Conservation (phyloP, 1,284 basidiomycete genomes). For the Cryptococcus floricola region DNA sequence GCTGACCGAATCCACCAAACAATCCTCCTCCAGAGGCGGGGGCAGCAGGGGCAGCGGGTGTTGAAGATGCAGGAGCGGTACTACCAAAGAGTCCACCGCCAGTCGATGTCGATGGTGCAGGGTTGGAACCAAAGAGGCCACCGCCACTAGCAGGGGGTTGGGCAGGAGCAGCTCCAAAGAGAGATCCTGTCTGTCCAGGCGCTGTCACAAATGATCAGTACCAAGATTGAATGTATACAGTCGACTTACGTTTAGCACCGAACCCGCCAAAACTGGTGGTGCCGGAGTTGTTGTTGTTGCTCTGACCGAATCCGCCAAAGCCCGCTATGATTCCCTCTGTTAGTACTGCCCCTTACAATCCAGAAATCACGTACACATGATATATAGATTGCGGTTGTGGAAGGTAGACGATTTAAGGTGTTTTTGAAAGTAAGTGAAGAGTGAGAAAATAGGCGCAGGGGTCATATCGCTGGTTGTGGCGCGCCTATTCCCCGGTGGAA, state of each 20-base stretch:
- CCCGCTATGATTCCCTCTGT: slow-evolving; percentile 15
- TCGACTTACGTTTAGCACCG: slow-evolving; percentile 15
- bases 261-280: slow-evolving; percentile 12
- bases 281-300: slow-evolving; percentile 21
- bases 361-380: no score
- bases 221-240: background rate
- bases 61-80: slow-evolving; percentile 1
- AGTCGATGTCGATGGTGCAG: slow-evolving; percentile 4
- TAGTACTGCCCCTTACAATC: no score
- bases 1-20: slow-evolving; percentile 27
- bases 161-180: slow-evolving; percentile 20
- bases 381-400: background rate
- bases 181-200: slow-evolving; percentile 2
- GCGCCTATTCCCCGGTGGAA: slow-evolving; percentile 3
- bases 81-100: slow-evolving; percentile 10
- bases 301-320: slow-evolving; percentile 37
- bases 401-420: background rate
- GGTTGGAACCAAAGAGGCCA: slow-evolving; percentile 15
- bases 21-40: slow-evolving; percentile 18
- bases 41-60: slow-evolving; percentile 13
- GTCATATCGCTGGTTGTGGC: background rate
- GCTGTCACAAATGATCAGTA: background rate
- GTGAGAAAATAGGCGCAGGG: background rate
- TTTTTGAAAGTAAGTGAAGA: background rate
- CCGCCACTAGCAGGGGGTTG: slow-evolving; percentile 6